phyloP scores from a whole-genome alignment of 371 early-diverging fungal species.

The Batrachochytrium dendrobatidis region DNA sequence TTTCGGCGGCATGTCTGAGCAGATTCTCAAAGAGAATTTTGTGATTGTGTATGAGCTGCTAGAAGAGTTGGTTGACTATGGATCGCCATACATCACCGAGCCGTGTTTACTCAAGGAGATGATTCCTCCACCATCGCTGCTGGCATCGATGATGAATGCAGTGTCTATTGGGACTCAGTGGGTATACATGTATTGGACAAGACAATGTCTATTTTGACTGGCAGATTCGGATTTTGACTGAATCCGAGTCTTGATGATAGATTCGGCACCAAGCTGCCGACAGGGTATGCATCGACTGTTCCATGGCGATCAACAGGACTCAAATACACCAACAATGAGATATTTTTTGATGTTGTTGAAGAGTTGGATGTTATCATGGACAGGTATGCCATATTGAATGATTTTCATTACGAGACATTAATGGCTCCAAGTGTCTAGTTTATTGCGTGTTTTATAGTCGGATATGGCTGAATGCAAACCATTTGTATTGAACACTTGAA shows the following conservation, averaged over 20 bases:
- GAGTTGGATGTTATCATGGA: constrained; percentile 79
- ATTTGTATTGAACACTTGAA: constrained; percentile 4
- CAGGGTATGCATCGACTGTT: constrained; percentile 59
- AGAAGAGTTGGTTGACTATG: constrained; percentile 91
- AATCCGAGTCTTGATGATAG: constrained; percentile 4
- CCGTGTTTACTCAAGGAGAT: constrained; percentile 75
- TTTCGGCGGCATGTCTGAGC: constrained; percentile 71
- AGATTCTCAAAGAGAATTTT: constrained; percentile 84
- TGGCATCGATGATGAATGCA: constrained; percentile 75
- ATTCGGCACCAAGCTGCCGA: constrained; percentile 22
- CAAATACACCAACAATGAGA: constrained; percentile 84
- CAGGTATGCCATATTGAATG: constrained; percentile 39
- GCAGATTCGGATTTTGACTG: not conserved
- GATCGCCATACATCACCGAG: constrained; percentile 80
- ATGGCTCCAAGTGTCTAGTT: too few species aligned
- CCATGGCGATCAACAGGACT: constrained; percentile 87
- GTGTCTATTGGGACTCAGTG: constrained; percentile 50
- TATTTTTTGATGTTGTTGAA: constrained; percentile 86
- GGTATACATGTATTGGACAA: constrained; percentile 1
- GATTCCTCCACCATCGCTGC: constrained; percentile 80
- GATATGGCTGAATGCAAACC: not conserved
- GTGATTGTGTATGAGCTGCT: constrained; percentile 86
- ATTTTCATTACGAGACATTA: too few species aligned
- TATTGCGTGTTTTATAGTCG: too few species aligned
- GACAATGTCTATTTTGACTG: not conserved